Percentiles rank a stretch among this genome's conserved stretches.
Evolutionary conservation across 257 asterid species (phyloP).

Genomic region (Lycium barbarum): DNA sequence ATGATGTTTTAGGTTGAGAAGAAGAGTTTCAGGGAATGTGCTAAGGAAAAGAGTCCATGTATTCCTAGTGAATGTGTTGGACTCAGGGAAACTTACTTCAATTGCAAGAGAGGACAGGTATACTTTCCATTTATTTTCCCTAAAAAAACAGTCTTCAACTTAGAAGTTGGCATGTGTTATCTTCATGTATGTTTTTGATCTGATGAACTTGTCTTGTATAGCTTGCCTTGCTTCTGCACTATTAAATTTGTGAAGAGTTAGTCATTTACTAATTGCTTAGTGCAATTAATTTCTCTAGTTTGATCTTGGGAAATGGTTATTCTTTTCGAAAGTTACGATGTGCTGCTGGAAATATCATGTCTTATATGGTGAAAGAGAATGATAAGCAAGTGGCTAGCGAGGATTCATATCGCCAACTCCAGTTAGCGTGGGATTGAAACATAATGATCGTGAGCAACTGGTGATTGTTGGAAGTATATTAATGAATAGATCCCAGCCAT

Average conservation of each 20-base stretch:
- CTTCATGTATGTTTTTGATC: neutral
- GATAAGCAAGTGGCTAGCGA: neutral
- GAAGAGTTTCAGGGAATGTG: constrained; percentile 79
- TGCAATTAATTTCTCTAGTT: neutral
- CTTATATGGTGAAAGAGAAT: neutral
- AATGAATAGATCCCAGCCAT: neutral
- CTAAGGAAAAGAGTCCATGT: constrained; percentile 71
- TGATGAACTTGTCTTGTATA: neutral
- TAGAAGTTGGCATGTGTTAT: neutral
- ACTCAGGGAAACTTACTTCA: constrained; percentile 89
- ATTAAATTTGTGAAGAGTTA: neutral
- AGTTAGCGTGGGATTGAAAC: neutral
- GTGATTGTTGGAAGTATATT: neutral
- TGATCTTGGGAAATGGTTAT: neutral
- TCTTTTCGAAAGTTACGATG: neutral
- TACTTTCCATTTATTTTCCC: neutral
- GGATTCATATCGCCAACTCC: neutral
- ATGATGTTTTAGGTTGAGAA: constrained; percentile 67
- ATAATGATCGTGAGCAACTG: neutral
- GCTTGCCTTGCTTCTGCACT: neutral
- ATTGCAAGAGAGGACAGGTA: constrained; percentile 98
- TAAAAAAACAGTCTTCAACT: neutral
- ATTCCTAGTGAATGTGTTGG: constrained; percentile 92
- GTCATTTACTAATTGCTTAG: neutral
- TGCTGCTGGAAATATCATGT: neutral